Conservation (phyloP, 1,284 basidiomycete genomes). For the Erythrobasidium hasegawianum region DNA sequence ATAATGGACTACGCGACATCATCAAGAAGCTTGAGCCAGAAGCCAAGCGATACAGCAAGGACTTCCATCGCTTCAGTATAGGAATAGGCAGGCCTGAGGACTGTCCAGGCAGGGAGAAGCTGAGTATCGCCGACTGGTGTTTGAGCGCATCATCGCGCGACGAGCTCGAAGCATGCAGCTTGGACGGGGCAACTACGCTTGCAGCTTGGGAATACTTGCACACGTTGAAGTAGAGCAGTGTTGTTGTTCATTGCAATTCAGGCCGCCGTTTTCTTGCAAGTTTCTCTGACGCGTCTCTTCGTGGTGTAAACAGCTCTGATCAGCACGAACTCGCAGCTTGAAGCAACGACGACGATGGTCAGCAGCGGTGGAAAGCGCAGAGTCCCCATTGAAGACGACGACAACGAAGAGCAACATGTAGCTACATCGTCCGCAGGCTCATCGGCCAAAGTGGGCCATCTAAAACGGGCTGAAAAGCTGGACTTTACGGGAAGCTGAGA, state of each 20-base stretch:
- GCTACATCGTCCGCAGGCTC: not conserved
- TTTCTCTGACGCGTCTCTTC: no score
- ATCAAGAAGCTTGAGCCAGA: not conserved
- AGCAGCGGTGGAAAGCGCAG: no score
- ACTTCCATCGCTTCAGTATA: constrained; percentile 17
- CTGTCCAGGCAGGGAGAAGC: constrained; percentile 3
- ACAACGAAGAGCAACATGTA: no score
- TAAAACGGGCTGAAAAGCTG: no score
- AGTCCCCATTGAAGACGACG: no score
- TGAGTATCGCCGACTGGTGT: constrained; percentile 27
- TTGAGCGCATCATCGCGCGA: constrained; percentile 9
- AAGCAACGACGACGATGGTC: no score
- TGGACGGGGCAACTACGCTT: not conserved
- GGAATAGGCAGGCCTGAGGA: constrained; percentile 24
- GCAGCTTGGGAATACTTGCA: constrained; percentile 27
- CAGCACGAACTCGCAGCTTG: no score
- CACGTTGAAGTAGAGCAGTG: not conserved
- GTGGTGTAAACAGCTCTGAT: no score
- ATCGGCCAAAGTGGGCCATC: not conserved
- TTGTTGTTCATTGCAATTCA: no score
- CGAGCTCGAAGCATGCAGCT: constrained; percentile 9
- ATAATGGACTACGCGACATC: constrained; percentile 23
- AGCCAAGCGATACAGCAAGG: not conserved
- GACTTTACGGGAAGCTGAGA: not conserved
- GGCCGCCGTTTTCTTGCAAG: no score